These are phyloP conservation scores for Codiaeum variegatum DNA, from an alignment of 441 rosid species.

Conservation along the genomic window DNA sequence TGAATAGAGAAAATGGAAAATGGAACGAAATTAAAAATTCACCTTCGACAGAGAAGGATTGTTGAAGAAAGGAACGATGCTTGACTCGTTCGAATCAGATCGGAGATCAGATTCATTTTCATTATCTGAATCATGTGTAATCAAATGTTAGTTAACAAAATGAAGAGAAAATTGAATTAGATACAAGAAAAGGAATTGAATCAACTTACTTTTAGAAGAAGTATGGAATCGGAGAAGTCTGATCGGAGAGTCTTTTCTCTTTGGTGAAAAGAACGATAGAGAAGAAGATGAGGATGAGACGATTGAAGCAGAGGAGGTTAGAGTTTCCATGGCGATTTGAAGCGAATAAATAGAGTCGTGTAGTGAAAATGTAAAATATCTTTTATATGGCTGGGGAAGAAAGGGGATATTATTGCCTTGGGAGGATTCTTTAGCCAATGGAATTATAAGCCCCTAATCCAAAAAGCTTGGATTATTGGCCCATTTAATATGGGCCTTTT, in stretches of 20 bases:
- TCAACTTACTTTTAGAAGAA: constrained; percentile 53
- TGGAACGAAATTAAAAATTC: background rate
- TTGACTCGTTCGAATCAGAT: constrained; percentile 45
- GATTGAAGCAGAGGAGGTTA: constrained; percentile 55
- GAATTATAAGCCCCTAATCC: background rate
- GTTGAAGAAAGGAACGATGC: constrained; percentile 60
- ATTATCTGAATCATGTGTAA: constrained; percentile 35
- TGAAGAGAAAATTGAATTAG: background rate
- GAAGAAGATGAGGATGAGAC: constrained; percentile 56
- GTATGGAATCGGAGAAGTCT: constrained; percentile 48
- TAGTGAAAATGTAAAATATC: too few relatives aligned
- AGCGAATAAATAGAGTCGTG: constrained; percentile 3
- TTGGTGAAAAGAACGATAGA: constrained; percentile 57
- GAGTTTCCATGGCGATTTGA: constrained; percentile 58
- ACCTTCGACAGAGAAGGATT: constrained; percentile 58
- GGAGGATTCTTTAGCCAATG: background rate
- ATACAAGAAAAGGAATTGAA: background rate
- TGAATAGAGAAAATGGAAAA: background rate
- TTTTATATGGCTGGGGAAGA: background rate
- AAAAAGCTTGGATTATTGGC: background rate
- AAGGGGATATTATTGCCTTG: background rate
- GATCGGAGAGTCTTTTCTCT: constrained; percentile 32
- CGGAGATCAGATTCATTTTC: constrained; percentile 47
- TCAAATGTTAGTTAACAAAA: background rate
- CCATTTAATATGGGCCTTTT: background rate